These are phyloP conservation scores for Cryphonectria carpinicola DNA, from an alignment of 2,329 filamentous ascomycete genomes.

Conservation along the genomic window DNA sequence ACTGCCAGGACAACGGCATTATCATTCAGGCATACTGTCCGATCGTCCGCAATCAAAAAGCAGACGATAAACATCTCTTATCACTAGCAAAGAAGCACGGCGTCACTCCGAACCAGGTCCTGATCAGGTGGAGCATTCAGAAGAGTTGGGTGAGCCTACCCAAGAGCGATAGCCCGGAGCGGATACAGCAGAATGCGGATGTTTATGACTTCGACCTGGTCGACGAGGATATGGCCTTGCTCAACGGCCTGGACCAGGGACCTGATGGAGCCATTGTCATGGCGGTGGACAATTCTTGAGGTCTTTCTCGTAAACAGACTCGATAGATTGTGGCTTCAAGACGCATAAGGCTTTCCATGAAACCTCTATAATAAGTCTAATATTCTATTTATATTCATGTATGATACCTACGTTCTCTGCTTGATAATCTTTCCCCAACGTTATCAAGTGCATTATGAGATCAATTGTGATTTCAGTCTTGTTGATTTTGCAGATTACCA, in stretches of 20 bases:
- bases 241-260: conserved; percentile 22
- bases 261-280: conserved; percentile 11
- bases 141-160: conserved; percentile 65
- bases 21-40: conserved; percentile 46
- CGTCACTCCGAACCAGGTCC: conserved; percentile 60
- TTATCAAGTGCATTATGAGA: too few relatives aligned
- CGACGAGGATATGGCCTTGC: conserved; percentile 52
- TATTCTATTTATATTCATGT: not conserved
- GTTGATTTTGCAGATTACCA: too few relatives aligned
- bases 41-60: conserved; percentile 39
- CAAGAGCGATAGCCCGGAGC: conserved; percentile 62
- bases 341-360: too few relatives aligned
- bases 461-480: too few relatives aligned
- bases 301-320: too few relatives aligned
- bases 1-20: conserved; percentile 81
- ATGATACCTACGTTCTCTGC: not conserved
- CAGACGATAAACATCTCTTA: conserved; percentile 58
- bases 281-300: conserved; percentile 27
- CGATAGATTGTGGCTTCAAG: too few relatives aligned
- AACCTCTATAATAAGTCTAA: not conserved
- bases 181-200: conserved; percentile 67
- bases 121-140: conserved; percentile 62
- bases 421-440: too few relatives aligned
- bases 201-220: conserved; percentile 65
- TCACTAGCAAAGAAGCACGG: conserved; percentile 58